A percentile compares a stretch with the other conserved stretches of the same genome.
Evolutionary conservation across 2,329 filamentous ascomycete genomes (phyloP).

Genomic region (Fusarium nisikadoi): DNA sequence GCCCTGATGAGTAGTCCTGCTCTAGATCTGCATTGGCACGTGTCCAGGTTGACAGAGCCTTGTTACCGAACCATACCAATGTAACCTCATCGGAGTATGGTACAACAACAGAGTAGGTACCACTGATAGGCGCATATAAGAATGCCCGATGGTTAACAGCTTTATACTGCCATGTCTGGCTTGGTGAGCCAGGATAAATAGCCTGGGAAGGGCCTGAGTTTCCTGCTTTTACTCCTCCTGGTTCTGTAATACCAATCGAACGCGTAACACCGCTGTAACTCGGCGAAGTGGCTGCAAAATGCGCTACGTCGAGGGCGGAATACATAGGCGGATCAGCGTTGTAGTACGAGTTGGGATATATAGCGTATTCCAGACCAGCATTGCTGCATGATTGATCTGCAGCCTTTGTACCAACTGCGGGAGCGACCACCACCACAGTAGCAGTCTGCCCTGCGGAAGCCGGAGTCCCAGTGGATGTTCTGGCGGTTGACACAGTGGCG

Average conservation of each 20-base stretch:
- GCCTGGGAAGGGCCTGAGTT: neutral
- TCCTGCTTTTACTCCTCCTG: neutral
- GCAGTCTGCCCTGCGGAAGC: neutral
- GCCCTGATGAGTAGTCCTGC: neutral
- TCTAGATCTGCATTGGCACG: neutral
- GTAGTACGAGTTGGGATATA: neutral
- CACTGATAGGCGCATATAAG: neutral
- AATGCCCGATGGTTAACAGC: neutral
- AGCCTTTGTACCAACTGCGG: neutral
- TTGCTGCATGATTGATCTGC: constrained; percentile 1
- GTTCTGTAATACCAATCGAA: neutral
- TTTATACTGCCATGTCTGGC: constrained; percentile 4
- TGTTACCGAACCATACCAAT: neutral
- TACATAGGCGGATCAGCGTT: neutral
- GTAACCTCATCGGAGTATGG: neutral
- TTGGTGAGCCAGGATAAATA: neutral
- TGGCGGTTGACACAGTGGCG: neutral
- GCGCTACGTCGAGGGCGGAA: neutral
- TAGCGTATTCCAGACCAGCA: neutral
- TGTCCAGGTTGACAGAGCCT: neutral
- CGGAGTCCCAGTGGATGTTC: neutral
- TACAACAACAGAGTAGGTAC: constrained; percentile 1
- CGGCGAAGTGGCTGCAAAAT: neutral
- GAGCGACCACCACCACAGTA: neutral
- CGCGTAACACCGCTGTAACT: neutral